phyloP scores from a whole-genome alignment of 164 flowering plant genomes.

The Magnolia changhungtana region DNA sequence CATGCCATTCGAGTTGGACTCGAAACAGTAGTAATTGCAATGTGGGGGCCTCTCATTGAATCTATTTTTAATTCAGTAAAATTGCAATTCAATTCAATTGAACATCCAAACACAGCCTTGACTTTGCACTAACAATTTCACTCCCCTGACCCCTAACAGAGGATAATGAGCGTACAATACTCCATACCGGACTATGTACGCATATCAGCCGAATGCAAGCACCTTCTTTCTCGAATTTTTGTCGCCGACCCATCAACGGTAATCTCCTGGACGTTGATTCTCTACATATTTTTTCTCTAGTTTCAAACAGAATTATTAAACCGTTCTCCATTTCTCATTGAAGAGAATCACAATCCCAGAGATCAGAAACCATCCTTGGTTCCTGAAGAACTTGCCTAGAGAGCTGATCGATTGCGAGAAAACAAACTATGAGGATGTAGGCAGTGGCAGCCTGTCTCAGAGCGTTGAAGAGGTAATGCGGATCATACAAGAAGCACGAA shows the following conservation, averaged over 20 bases:
- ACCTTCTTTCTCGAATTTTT: constrained; percentile 60
- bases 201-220: constrained; percentile 53
- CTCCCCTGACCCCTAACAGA: constrained; percentile 29
- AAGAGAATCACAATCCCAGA: constrained; percentile 72
- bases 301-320: not conserved
- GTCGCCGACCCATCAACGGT: constrained; percentile 72
- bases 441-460: constrained; percentile 33
- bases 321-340: too few species aligned
- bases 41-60: not conserved
- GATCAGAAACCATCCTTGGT: constrained; percentile 70
- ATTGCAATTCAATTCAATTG: not conserved
- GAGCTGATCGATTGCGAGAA: constrained; percentile 50
- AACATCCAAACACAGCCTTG: not conserved
- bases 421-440: constrained; percentile 27
- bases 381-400: constrained; percentile 52
- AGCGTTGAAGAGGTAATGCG: constrained; percentile 56
- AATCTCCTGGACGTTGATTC: not conserved
- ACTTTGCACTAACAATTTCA: not conserved
- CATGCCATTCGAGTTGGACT: too few species aligned
- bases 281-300: not conserved
- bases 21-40: too few species aligned
- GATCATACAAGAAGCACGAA: constrained; percentile 56
- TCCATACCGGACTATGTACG: constrained; percentile 67
- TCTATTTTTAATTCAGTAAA: not conserved
- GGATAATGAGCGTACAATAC: constrained; percentile 62